Evolutionary conservation across 2,329 filamentous ascomycete species (phyloP).

Genomic region (Aspergillus ruber): DNA sequence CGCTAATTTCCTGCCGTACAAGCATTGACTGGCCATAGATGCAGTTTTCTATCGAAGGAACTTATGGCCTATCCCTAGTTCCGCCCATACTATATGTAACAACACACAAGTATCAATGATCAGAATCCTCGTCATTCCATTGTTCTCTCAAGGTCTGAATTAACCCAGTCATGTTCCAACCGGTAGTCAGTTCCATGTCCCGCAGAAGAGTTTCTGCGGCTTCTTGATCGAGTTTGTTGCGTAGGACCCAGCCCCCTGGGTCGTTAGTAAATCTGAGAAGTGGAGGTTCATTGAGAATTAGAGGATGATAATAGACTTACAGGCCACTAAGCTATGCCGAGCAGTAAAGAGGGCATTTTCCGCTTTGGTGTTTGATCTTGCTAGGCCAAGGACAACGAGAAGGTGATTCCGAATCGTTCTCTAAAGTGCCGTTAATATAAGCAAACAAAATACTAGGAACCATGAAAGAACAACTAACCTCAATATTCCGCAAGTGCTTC

Average conservation of each 20-base stretch:
- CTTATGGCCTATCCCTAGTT: no score
- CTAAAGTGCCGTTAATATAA: slow-evolving; percentile 4
- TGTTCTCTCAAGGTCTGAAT: slow-evolving; percentile 16
- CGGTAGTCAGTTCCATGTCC: slow-evolving; percentile 17
- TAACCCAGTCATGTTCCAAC: slow-evolving; percentile 20
- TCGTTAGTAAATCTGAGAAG: not conserved
- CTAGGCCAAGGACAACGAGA: slow-evolving; percentile 18
- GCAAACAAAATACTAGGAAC: not conserved
- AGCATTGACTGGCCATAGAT: no score
- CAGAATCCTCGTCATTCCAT: slow-evolving; percentile 14
- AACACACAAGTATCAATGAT: not conserved
- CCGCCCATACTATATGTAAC: no score
- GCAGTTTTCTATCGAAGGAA: no score
- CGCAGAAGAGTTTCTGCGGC: slow-evolving; percentile 16
- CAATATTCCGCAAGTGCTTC: slow-evolving; percentile 14
- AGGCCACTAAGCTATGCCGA: slow-evolving; percentile 19
- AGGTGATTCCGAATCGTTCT: slow-evolving; percentile 17
- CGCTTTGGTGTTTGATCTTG: slow-evolving; percentile 19
- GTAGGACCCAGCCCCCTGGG: slow-evolving; percentile 22
- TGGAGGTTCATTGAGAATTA: not conserved
- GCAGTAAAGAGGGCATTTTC: slow-evolving; percentile 23
- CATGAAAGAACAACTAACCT: slow-evolving; percentile 8
- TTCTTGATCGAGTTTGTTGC: slow-evolving; percentile 16
- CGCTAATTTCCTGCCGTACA: no score
- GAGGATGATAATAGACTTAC: slow-evolving; percentile 8